A percentile compares a stretch with the other conserved stretches of the same genome.
Conservation (phyloP, 768 basidiomycete genomes). For the Mycena capillaripes region DNA sequence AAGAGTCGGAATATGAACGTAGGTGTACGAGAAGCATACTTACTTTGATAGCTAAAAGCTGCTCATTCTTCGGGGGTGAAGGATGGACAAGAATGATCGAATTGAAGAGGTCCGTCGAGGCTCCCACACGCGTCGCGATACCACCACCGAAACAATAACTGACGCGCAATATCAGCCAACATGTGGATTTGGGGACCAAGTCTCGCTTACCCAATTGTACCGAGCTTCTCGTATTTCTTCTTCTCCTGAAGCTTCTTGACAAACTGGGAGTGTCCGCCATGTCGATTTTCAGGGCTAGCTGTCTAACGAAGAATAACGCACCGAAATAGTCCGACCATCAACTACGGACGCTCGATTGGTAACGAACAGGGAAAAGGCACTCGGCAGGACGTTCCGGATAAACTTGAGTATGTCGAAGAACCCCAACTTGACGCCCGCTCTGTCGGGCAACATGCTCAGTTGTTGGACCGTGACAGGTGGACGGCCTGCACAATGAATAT, state of each 20-base stretch:
- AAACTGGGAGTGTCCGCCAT: slow-evolving; percentile 44
- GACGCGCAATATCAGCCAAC: not conserved
- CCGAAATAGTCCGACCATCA: slow-evolving; percentile 48
- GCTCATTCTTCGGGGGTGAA: slow-evolving; percentile 1
- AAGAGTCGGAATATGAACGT: not conserved
- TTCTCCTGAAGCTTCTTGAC: slow-evolving; percentile 51
- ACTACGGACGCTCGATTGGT: slow-evolving; percentile 50
- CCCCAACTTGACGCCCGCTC: slow-evolving; percentile 49
- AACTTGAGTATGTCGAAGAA: slow-evolving; percentile 47
- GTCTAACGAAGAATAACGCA: slow-evolving; percentile 31
- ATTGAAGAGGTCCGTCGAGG: slow-evolving; percentile 20
- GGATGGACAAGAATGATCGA: slow-evolving; percentile 32
- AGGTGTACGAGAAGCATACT: not conserved
- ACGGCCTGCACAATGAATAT: slow-evolving; percentile 5
- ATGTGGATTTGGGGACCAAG: not conserved
- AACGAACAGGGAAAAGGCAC: slow-evolving; percentile 44
- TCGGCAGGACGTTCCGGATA: slow-evolving; percentile 42
- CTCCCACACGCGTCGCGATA: slow-evolving; percentile 6
- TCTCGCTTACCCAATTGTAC: slow-evolving; percentile 55
- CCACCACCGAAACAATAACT: slow-evolving; percentile 29
- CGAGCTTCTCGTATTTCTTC: slow-evolving; percentile 59
- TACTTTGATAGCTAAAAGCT: slow-evolving; percentile 31
- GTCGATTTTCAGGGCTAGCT: not conserved
- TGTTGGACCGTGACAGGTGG: slow-evolving; percentile 24
- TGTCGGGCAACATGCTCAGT: slow-evolving; percentile 40